These are phyloP conservation scores for Phytophthora pisi DNA, from an alignment of 352 stramenopile species.

Conservation along the genomic window DNA sequence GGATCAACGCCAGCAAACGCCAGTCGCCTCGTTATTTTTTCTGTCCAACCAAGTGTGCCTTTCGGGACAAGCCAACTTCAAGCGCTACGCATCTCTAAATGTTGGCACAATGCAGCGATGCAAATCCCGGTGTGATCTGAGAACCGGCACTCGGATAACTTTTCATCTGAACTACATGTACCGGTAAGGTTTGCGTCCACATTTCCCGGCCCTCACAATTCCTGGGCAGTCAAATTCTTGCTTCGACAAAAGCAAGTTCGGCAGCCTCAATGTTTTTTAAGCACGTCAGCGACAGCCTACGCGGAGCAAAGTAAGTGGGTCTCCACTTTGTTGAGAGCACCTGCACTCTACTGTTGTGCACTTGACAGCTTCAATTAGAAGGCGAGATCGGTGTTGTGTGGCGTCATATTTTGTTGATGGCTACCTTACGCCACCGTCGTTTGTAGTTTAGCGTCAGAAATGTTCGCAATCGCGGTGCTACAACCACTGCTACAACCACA, in stretches of 20 bases:
- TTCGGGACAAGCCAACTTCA: background rate
- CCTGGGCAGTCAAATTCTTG: too few species aligned
- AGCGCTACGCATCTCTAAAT: background rate
- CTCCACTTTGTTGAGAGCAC: too few species aligned
- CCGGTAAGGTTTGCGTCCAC: too few species aligned
- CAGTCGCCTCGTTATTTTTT: too few species aligned
- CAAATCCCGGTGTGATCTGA: slow-evolving; percentile 16
- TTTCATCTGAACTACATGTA: background rate
- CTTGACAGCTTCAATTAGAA: background rate
- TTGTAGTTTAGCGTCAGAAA: too few species aligned
- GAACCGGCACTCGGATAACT: background rate
- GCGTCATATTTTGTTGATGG: slow-evolving; percentile 4
- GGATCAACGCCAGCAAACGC: background rate
- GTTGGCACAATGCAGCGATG: slow-evolving; percentile 9
- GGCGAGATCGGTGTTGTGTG: background rate
- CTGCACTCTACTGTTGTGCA: background rate
- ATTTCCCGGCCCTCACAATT: too few species aligned
- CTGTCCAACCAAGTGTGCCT: background rate
- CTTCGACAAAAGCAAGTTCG: too few species aligned
- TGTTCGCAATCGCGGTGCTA: too few species aligned
- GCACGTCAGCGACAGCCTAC: too few species aligned
- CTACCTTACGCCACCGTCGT: background rate
- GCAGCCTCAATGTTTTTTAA: too few species aligned
- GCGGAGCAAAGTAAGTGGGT: too few species aligned
- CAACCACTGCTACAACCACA: too few species aligned